Evolutionary conservation across 176 grass and related monocot genomes (phyloP), one percentile per base, ranked within the genome.

Genomic region (Avena atlantica): DNA sequence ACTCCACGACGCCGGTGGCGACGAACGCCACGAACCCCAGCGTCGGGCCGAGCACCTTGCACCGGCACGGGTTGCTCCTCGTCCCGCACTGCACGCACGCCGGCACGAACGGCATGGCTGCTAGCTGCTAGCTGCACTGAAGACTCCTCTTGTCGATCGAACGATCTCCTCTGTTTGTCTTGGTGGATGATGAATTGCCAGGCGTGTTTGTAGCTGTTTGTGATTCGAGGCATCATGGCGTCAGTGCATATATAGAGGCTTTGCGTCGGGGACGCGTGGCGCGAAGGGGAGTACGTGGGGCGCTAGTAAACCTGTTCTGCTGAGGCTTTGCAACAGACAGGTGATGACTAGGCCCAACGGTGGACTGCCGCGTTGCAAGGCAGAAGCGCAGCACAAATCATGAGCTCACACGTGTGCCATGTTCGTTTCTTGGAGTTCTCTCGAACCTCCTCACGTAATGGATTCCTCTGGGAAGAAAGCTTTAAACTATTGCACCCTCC

Each of bases 11-110:
- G 5, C 89, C 95, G 25, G 93, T 79, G 50, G 75, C 90, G 0
- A 89, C 90, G 53, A 95, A 94, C 8, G 96, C 96, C 75, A 95
- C 23, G 75, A 98, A 92, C 44, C 96, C 96, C 47, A 98, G 48
- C 65, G 93, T 98, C 56, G 96, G 93, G 6, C 96, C 96, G 19
- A 98, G 64, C 53, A 98, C 90, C 88, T 93, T 92, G 93, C 96
- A 95, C 24, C 48, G 73, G 73, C 73, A 98, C 29, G 96, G 96
- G 92, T 98, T 98, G 81, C 90, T 89, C 84, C 86, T 56, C 40
- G 93, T 76, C 24, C 73, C 73, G 73, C 73, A 76, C 73, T 76
- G 73, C 73, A 76, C 73, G 73, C 73, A 76, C 73, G 12, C 48
- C 7, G 73, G 73, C 37, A 72, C 69, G 73, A 76, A 76, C 73